phyloP scores from a whole-genome alignment of 257 asterid species.

The Prunella vulgaris region DNA sequence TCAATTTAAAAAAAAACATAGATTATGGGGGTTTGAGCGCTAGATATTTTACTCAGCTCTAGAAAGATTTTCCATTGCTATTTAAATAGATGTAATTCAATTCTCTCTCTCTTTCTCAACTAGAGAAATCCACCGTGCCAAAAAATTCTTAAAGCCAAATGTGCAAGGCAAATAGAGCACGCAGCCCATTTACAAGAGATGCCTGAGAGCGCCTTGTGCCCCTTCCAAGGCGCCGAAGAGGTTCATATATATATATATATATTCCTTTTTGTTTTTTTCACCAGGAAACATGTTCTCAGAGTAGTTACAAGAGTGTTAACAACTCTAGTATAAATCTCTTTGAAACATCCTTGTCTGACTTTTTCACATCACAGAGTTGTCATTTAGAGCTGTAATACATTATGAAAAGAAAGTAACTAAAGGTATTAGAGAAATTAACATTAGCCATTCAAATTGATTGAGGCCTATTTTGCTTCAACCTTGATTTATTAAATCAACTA shows the following conservation, averaged over 20 bases:
- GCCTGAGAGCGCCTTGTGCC: too few species aligned
- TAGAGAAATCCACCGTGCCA: not conserved
- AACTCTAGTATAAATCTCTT: not conserved
- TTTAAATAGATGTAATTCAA: not conserved
- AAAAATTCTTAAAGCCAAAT: not conserved
- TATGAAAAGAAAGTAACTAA: not conserved
- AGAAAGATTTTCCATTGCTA: not conserved
- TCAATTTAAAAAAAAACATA: not conserved
- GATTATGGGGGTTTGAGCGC: not conserved
- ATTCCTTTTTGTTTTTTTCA: too few species aligned
- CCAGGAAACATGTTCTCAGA: not conserved
- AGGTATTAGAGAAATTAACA: not conserved
- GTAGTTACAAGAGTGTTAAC: not conserved
- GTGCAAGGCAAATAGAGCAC: not conserved
- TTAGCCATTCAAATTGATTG: not conserved
- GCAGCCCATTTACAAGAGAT: not conserved
- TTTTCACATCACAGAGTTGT: not conserved
- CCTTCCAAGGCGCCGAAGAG: too few species aligned
- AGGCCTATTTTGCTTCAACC: not conserved
- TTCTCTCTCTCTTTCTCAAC: not conserved
- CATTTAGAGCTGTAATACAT: not conserved
- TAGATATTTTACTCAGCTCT: not conserved
- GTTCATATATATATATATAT: too few species aligned
- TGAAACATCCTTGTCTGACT: not conserved
- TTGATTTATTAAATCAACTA: not conserved